Conservation (phyloP, 1,284 basidiomycete genomes). For the Porogramme epimiltina region DNA sequence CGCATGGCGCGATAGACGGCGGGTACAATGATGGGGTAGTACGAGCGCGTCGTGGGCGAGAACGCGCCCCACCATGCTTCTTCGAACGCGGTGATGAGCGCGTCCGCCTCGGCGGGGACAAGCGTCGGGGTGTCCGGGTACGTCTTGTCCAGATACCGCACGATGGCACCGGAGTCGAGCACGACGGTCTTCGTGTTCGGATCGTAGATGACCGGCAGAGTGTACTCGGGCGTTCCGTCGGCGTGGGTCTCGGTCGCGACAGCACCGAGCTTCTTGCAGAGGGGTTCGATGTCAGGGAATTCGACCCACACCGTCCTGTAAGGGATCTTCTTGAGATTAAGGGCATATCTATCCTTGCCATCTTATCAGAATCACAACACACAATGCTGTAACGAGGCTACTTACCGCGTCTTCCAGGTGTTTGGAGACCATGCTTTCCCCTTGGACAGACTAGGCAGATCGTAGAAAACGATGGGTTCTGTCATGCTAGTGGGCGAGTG, state of each 20-base stretch:
- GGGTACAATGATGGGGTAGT: no score
- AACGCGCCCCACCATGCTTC: no score
- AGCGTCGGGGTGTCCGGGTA: constrained; percentile 32
- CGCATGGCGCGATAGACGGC: constrained; percentile 27
- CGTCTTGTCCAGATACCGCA: constrained; percentile 35
- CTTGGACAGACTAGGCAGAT: constrained; percentile 25
- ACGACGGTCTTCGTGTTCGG: constrained; percentile 28
- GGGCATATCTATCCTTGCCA: constrained; percentile 33
- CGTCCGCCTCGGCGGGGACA: constrained; percentile 23
- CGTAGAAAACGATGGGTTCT: constrained; percentile 31
- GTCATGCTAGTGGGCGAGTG: no score
- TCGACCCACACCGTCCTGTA: constrained; percentile 39
- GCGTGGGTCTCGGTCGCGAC: constrained; percentile 20
- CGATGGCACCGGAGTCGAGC: constrained; percentile 35
- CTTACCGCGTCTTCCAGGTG: constrained; percentile 30
- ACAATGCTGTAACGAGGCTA: constrained; percentile 8
- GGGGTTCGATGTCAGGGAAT: constrained; percentile 36
- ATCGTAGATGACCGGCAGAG: constrained; percentile 35
- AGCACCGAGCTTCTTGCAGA: constrained; percentile 31
- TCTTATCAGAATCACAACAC: no score
- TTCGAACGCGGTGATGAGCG: constrained; percentile 37
- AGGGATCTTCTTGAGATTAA: constrained; percentile 37
- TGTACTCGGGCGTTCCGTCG: constrained; percentile 32
- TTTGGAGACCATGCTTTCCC: constrained; percentile 30
- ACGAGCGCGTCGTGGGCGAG: no score